These are phyloP conservation scores for Chlorella sp. DNA, from an alignment of 139 green algal species.

Conservation along the genomic window DNA sequence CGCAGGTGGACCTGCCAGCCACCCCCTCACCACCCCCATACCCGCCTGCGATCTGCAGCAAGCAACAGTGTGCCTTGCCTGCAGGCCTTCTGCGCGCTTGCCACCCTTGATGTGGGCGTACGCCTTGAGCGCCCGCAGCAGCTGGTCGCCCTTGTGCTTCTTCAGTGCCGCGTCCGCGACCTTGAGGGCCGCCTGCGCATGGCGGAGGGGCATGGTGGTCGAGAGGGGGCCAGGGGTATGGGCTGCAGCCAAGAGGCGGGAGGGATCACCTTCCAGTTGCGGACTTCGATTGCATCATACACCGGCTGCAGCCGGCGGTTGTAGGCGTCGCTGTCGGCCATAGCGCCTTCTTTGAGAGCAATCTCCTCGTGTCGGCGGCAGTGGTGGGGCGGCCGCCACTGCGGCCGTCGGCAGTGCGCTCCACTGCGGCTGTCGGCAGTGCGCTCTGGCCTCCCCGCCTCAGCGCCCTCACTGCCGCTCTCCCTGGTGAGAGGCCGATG, in stretches of 20 bases:
- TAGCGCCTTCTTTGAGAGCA: conserved; percentile 10
- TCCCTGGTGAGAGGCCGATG: too few species aligned
- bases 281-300: conserved; percentile 78
- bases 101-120: conserved; percentile 53
- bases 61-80: conserved; percentile 9
- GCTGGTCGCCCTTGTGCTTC: conserved; percentile 61
- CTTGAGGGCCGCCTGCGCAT: conserved; percentile 68
- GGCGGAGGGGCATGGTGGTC: background rate
- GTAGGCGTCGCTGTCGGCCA: conserved; percentile 54
- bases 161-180: conserved; percentile 56
- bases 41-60: background rate
- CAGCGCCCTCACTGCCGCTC: too few species aligned
- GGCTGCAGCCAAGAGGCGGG: background rate
- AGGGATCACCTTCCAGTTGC: conserved; percentile 70
- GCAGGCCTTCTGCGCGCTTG: conserved; percentile 51
- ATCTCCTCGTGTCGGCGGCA: too few species aligned
- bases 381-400: too few species aligned
- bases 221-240: background rate
- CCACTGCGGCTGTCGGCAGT: too few species aligned
- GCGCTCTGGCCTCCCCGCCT: too few species aligned
- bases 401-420: too few species aligned
- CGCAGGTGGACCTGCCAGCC: background rate
- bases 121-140: conserved; percentile 64
- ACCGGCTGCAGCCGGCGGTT: conserved; percentile 68
- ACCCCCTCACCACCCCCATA: background rate